Conservation (phyloP, 306 rosid species). For the Argentina anserina region DNA sequence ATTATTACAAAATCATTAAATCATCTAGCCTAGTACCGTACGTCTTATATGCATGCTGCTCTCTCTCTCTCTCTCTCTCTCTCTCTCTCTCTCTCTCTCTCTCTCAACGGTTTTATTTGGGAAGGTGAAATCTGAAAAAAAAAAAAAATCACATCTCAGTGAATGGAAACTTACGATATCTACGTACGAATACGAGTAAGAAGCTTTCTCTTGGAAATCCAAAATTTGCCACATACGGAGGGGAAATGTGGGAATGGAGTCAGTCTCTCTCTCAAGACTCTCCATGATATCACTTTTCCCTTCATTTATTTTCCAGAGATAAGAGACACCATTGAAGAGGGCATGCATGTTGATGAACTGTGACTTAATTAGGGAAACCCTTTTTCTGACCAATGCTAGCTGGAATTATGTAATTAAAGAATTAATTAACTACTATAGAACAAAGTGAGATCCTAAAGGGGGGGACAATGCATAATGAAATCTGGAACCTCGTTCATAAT, state of each 20-base stretch:
- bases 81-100: too few relatives aligned
- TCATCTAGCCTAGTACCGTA: neutral
- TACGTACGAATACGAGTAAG: neutral
- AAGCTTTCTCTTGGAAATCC: conserved; percentile 37
- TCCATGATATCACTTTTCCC: conserved; percentile 8
- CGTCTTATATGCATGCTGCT: conserved; percentile 9
- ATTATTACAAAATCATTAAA: conserved; percentile 35
- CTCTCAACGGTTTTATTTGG: conserved; percentile 14
- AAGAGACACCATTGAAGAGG: neutral
- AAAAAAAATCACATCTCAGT: neutral
- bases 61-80: neutral
- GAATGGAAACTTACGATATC: neutral
- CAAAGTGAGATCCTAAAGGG: neutral
- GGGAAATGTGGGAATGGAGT: conserved; percentile 11
- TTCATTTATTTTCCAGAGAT: conserved; percentile 3
- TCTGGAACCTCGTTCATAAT: conserved; percentile 1
- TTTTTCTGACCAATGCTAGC: neutral
- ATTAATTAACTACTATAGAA: neutral
- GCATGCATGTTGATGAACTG: neutral
- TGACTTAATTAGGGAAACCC: neutral
- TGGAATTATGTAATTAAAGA: neutral
- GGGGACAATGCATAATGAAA: neutral
- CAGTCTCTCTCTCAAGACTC: conserved; percentile 8
- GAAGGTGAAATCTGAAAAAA: conserved; percentile 17
- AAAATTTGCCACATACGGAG: conserved; percentile 26